phyloP scores from a whole-genome alignment of 495 filamentous ascomycete species.

The Apiosordaria backusii region DNA sequence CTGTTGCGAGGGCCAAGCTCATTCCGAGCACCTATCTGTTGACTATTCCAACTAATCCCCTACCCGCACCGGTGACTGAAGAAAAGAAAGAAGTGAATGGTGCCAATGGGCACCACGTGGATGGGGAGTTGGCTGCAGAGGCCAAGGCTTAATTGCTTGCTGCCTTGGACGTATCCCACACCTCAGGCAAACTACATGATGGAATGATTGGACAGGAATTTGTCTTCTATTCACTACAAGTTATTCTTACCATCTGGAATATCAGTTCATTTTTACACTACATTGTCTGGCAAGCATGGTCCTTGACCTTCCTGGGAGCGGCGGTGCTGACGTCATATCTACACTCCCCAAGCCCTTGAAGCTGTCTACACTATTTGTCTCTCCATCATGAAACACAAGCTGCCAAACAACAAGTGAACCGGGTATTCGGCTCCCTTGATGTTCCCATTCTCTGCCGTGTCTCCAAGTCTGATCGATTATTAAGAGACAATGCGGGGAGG shows the following conservation, averaged over 20 bases:
- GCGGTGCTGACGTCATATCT: not conserved
- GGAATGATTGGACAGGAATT: not conserved
- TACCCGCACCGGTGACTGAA: conserved; percentile 41
- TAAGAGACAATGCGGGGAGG: not conserved
- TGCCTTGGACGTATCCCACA: not conserved
- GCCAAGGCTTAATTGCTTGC: conserved; percentile 5
- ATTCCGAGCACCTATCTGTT: conserved; percentile 70
- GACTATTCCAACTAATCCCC: conserved; percentile 61
- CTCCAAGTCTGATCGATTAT: not conserved
- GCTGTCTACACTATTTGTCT: too few species aligned
- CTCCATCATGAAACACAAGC: not conserved
- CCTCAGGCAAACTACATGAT: not conserved
- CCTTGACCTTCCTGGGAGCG: not conserved
- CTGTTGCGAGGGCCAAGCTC: conserved; percentile 62
- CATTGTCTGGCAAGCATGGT: not conserved
- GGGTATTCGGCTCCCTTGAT: not conserved
- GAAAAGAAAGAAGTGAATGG: conserved; percentile 20
- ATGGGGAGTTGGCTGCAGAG: conserved; percentile 19
- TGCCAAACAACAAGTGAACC: not conserved
- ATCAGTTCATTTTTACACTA: not conserved
- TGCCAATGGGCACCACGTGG: conserved; percentile 13
- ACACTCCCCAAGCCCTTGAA: not conserved
- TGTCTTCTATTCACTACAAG: not conserved
- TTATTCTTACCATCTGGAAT: not conserved
- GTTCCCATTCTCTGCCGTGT: not conserved